phyloP scores from a whole-genome alignment of 345 rosid genomes.

The Excoecaria cochinchinensis region DNA sequence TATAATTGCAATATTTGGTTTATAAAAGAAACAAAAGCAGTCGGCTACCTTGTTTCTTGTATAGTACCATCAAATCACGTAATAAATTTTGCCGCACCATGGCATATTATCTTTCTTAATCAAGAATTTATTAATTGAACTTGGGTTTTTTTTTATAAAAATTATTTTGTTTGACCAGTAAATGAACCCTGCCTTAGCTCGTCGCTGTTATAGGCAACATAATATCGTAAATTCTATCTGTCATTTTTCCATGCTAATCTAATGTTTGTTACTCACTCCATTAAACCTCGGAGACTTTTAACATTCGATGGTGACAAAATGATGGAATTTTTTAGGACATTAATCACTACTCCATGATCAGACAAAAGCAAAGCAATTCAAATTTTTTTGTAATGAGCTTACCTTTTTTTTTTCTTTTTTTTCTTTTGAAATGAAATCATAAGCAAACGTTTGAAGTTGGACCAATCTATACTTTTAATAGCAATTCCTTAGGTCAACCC shows the following conservation, averaged over 20 bases:
- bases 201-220: conserved; percentile 6
- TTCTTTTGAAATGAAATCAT: too few relatives aligned
- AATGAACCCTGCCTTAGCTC: conserved; percentile 12
- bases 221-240: conserved; percentile 15
- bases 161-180: background rate
- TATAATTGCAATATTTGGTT: too few relatives aligned
- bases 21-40: conserved; percentile 17
- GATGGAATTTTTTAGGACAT: conserved; percentile 21
- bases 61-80: background rate
- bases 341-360: background rate
- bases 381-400: background rate
- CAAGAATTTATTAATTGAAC: background rate
- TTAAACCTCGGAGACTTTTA: conserved; percentile 12
- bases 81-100: background rate
- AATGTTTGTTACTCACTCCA: conserved; percentile 13
- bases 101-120: background rate
- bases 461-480: too few relatives aligned
- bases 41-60: conserved; percentile 52
- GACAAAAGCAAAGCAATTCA: background rate
- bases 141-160: background rate
- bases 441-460: too few relatives aligned
- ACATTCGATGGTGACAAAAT: conserved; percentile 22
- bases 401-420: too few relatives aligned
- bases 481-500: too few relatives aligned
- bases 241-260: conserved; percentile 5